phyloP scores from a whole-genome alignment of 768 basidiomycete genomes.

The Boletus reticuloceps region DNA sequence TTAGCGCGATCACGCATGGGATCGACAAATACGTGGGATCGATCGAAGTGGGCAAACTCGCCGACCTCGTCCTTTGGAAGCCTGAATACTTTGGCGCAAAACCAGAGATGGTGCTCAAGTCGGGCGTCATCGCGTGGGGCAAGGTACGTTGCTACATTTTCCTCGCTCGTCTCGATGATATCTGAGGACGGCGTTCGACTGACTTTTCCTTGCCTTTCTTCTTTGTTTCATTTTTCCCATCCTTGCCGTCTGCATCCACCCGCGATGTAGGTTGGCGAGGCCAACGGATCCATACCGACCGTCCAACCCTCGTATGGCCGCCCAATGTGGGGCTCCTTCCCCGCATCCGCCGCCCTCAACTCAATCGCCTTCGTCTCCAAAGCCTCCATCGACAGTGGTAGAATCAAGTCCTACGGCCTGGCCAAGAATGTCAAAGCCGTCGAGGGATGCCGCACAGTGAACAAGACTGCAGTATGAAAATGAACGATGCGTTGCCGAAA shows the following conservation, averaged over 20 bases:
- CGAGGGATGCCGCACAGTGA: constrained; percentile 65
- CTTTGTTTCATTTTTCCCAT: too few species aligned
- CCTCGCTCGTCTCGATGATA: too few species aligned
- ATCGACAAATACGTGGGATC: constrained; percentile 83
- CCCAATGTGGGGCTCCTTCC: constrained; percentile 91
- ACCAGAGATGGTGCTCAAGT: constrained; percentile 90
- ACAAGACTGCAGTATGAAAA: constrained; percentile 83
- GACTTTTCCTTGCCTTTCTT: too few species aligned
- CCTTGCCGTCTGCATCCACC: too few species aligned
- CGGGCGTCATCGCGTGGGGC: constrained; percentile 89
- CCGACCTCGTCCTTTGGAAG: constrained; percentile 75
- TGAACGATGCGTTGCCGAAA: constrained; percentile 77
- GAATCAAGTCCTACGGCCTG: constrained; percentile 64
- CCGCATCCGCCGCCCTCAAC: constrained; percentile 76
- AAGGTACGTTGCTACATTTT: constrained; percentile 50
- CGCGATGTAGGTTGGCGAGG: constrained; percentile 75
- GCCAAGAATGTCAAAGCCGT: constrained; percentile 76
- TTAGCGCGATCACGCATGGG: too few species aligned
- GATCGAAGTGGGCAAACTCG: constrained; percentile 76
- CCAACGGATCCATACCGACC: constrained; percentile 94
- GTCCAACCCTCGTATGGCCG: constrained; percentile 85
- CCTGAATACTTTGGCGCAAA: constrained; percentile 83
- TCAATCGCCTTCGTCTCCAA: constrained; percentile 87
- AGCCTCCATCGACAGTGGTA: constrained; percentile 58
- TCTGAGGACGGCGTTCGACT: too few species aligned